A percentile compares a stretch with the other conserved stretches of the same genome.
These are phyloP conservation scores for Rhizophora mangle DNA, from an alignment of 345 rosid species.

Conservation along the genomic window DNA sequence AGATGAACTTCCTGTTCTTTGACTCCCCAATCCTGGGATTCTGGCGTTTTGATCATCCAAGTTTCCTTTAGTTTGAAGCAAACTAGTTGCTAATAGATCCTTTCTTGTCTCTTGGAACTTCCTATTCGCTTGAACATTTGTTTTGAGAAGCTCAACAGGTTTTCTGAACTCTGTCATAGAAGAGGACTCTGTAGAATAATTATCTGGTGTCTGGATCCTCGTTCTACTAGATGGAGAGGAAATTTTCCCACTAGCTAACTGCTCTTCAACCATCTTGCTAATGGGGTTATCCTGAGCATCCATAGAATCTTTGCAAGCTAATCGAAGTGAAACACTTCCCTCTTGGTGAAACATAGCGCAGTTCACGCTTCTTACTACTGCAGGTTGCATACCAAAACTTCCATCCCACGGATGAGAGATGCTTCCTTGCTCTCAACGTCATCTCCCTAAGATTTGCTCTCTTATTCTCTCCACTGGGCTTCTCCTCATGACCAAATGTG, in stretches of 20 bases:
- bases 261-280: slow-evolving; percentile 14
- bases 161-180: background rate
- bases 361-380: slow-evolving; percentile 19
- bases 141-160: background rate
- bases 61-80: slow-evolving; percentile 11
- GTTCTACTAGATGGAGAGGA: slow-evolving; percentile 3
- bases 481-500: slow-evolving; percentile 7
- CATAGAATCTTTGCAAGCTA: slow-evolving; percentile 41
- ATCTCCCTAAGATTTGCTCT: background rate
- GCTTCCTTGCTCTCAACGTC: slow-evolving; percentile 40
- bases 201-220: slow-evolving; percentile 5
- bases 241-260: slow-evolving; percentile 9
- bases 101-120: slow-evolving; percentile 28
- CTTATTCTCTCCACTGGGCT: background rate
- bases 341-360: slow-evolving; percentile 36
- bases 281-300: slow-evolving; percentile 9
- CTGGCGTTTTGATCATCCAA: slow-evolving; percentile 14
- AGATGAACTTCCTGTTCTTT: slow-evolving; percentile 7
- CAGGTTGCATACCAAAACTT: background rate
- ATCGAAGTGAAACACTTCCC: slow-evolving; percentile 45
- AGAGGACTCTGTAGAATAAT: slow-evolving; percentile 9
- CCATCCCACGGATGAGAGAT: slow-evolving; percentile 56
- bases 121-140: slow-evolving; percentile 18
- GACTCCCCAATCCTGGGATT: slow-evolving; percentile 5
- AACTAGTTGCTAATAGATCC: slow-evolving; percentile 5